phyloP scores from a whole-genome alignment of 208 protist genomes.

The Jaenimonas drosophilae region DNA sequence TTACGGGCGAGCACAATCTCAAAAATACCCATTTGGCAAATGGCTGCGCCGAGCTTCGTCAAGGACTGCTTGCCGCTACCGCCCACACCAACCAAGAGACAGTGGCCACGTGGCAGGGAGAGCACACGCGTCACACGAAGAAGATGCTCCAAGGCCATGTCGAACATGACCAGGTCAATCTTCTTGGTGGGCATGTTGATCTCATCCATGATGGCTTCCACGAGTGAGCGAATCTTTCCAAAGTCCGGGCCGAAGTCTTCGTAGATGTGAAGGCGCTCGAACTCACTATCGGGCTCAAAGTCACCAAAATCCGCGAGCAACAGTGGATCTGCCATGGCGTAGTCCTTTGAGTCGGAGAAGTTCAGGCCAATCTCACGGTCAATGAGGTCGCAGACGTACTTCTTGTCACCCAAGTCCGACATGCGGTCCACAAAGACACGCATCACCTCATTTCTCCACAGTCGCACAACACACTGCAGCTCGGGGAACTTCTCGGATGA shows the following conservation, averaged over 20 bases:
- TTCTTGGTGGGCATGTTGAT: conserved; percentile 89
- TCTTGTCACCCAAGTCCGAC: conserved; percentile 89
- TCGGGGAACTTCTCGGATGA: conserved; percentile 89
- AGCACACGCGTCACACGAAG: conserved; percentile 95
- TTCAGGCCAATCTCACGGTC: conserved; percentile 55
- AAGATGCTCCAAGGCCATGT: conserved; percentile 98
- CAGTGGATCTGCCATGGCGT: conserved; percentile 81
- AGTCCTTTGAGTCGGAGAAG: conserved; percentile 52
- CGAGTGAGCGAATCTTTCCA: conserved; percentile 60
- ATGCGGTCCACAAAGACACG: conserved; percentile 98
- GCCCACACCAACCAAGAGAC: conserved; percentile 96
- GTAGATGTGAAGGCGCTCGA: conserved; percentile 80
- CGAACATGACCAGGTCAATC: conserved; percentile 98
- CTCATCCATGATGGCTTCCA: conserved; percentile 91
- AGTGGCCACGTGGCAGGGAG: conserved; percentile 93
- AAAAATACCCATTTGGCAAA: conserved; percentile 92
- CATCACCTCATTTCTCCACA: conserved; percentile 98
- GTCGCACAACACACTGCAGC: conserved; percentile 61
- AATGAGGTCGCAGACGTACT: conserved; percentile 78
- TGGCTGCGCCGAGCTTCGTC: conserved; percentile 91
- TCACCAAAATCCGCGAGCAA: conserved; percentile 96
- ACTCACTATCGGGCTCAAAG: conserved; percentile 73
- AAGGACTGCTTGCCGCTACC: conserved; percentile 97
- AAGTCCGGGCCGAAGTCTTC: conserved; percentile 90
- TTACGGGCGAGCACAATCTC: conserved; percentile 96